Base-by-base conservation (phyloP, 768 basidiomycete species). In the Podaxis mareebaensis region DNA sequence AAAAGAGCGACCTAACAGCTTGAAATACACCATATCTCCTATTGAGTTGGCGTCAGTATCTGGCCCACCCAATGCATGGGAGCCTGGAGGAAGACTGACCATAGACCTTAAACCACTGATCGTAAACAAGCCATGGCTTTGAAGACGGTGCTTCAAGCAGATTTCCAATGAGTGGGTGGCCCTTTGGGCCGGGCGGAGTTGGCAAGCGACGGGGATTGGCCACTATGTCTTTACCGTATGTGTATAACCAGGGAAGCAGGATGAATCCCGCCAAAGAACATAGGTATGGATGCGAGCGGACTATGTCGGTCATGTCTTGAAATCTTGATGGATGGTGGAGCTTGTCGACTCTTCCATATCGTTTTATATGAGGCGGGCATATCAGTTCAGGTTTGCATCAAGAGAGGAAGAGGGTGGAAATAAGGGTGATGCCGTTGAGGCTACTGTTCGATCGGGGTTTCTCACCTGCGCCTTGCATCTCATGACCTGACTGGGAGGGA, bases 161-260 rank as follows among this genome's bases (percentile, higher is more conserved):
- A 49, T 68, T 69, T 2, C 68, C 65, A 7, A 69, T 62, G 17
- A 69, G n/a, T 22, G 68, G 67, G 38, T 64, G 63, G 4, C 65
- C 67, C 36, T 60, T 58, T 3, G 68, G 63, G 26, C 63, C 63
- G 2, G 63, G 63, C n/a, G 63, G 63, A 12, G 17, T 55, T 8
- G 66, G 66, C 6, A 65, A 28, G 28, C 53, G 33, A 12, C 39
- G 52, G 10, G 61, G 53, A 6, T 62, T 62, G n/a, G 44, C 44
- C 5, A 15, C 44, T 20, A 13, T 20, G 15, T 20, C 20, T 15
- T 46, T 46, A 8, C 44, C 10, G 20, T 46, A n/a, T 46, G 6
- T 20, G 17, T 46, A 46, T 17, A 46, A 46, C n/a, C 7, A 20
- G 3, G 44, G 20, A 2, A 46, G 44, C n/a, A 46, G 15, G n/a